phyloP scores from a whole-genome alignment of 192 early-diverging fungal genomes.

The Rhizophagus sp. region DNA sequence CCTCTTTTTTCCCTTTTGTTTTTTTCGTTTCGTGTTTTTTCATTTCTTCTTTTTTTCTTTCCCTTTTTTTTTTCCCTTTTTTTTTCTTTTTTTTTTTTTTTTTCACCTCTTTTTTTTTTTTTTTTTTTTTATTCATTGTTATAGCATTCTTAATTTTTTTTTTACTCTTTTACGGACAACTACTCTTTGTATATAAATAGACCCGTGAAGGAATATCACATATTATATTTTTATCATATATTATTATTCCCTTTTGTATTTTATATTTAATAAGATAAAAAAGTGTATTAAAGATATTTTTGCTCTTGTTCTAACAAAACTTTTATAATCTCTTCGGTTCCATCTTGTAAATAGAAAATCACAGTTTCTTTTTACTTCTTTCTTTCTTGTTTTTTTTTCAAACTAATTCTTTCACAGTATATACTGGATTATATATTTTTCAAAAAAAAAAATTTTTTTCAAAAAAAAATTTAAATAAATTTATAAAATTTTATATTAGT shows the following conservation, averaged over 20 bases:
- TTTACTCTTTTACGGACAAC: too few species aligned
- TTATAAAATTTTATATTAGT: neutral
- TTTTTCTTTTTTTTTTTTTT: too few species aligned
- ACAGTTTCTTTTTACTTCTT: neutral
- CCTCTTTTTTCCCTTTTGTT: too few species aligned
- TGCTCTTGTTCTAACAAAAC: neutral
- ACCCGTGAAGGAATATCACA: too few species aligned
- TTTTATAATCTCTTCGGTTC: neutral
- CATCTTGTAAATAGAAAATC: neutral
- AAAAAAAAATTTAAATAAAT: neutral
- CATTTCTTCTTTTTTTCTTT: too few species aligned
- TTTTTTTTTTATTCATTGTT: too few species aligned
- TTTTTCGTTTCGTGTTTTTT: too few species aligned
- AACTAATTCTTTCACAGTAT: neutral
- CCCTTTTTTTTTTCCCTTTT: too few species aligned
- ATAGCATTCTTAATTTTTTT: too few species aligned
- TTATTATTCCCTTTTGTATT: neutral
- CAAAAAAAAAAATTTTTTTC: neutral
- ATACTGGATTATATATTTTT: neutral
- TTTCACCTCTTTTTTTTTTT: too few species aligned
- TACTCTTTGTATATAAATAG: too few species aligned
- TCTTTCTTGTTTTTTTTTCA: neutral
- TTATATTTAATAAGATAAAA: neutral
- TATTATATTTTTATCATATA: neutral
- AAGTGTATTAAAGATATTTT: neutral